Base-by-base conservation (phyloP, 495 filamentous ascomycete species). In the Darksidea phi region DNA sequence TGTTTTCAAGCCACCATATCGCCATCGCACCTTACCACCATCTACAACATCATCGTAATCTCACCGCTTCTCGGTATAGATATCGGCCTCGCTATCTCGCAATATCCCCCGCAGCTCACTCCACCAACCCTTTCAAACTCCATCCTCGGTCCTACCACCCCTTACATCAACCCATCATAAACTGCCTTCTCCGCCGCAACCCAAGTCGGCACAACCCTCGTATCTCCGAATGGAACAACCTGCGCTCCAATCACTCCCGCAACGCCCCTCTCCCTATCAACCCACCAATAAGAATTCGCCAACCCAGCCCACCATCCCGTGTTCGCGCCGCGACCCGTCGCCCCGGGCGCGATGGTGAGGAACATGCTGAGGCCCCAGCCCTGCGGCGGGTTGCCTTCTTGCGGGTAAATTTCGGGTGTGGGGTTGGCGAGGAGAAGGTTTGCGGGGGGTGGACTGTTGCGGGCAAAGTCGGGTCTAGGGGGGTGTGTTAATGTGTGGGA, bases 351-450 rank as follows among this genome's bases (percentile, higher is more conserved):
- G 12, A 67, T 28, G 10, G 71, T 79, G 46, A 86, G 61, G 71
- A 84, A 76, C 64, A 84, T 84, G 0, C 77, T 79, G 20, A 87
- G 64, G 0, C 83, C 84, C 82, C 82, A 86, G 24, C 84, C 84
- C 64, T 85, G 80, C 4, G 80, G 74, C 58, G 79, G 71, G 28
- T 78, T 74, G 6, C 73, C 73, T 5, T 74, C 63, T 36, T 79
- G 73, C 4, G 81, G 80, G 66, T 86, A 82, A 17, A 85, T 21
- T 15, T 79, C 78, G 3, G 74, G 63, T 6, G 73, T 47, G 10
- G 68, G 51, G 67, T 79, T 79, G 12, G 76, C 77, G n/a, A 81
- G 72, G 32, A 80, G 74, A 5, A 79, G 74, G 61, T 81, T 84
- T n/a, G 80, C 73, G 10, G 75, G 70, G 0, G 75, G 55, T n/a